phyloP scores from a whole-genome alignment of 441 rosid species.

The Mallotus repandus region DNA sequence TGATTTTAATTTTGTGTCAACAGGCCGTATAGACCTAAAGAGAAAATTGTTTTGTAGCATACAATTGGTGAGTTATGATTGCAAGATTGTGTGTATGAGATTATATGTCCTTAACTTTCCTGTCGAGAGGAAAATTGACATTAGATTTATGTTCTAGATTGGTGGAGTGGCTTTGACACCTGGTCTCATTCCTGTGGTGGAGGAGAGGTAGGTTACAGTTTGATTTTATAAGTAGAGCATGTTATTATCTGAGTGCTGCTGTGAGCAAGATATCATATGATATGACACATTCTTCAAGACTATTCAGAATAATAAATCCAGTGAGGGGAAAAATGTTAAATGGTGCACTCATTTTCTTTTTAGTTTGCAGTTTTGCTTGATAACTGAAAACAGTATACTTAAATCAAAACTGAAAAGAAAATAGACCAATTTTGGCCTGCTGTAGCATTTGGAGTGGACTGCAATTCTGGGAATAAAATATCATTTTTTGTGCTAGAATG shows the following conservation, averaged over 20 bases:
- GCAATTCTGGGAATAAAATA: too few relatives aligned
- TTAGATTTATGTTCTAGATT: conserved; percentile 47
- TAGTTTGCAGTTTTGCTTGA: not conserved
- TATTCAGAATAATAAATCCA: not conserved
- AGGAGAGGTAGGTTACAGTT: conserved; percentile 71
- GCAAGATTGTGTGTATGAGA: conserved; percentile 6
- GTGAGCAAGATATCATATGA: not conserved
- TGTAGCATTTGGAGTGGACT: too few relatives aligned
- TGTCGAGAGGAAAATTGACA: conserved; percentile 23
- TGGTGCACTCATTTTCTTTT: not conserved
- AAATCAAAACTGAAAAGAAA: too few relatives aligned
- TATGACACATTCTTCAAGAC: not conserved
- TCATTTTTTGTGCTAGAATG: too few relatives aligned
- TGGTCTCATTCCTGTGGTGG: conserved; percentile 74
- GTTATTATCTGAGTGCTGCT: conserved; percentile 1
- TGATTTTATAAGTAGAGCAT: conserved; percentile 20
- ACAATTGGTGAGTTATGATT: conserved; percentile 60
- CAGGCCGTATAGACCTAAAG: conserved; percentile 94
- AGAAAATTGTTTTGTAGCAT: conserved; percentile 89
- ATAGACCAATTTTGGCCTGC: too few relatives aligned
- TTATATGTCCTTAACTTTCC: conserved; percentile 1
- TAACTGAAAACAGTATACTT: not conserved
- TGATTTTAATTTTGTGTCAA: conserved; percentile 20
- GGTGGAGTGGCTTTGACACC: conserved; percentile 93
- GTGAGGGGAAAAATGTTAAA: not conserved